Evolutionary conservation across 2,329 filamentous ascomycete species (phyloP).

Genomic region (Alternaria hordeiaustralica): DNA sequence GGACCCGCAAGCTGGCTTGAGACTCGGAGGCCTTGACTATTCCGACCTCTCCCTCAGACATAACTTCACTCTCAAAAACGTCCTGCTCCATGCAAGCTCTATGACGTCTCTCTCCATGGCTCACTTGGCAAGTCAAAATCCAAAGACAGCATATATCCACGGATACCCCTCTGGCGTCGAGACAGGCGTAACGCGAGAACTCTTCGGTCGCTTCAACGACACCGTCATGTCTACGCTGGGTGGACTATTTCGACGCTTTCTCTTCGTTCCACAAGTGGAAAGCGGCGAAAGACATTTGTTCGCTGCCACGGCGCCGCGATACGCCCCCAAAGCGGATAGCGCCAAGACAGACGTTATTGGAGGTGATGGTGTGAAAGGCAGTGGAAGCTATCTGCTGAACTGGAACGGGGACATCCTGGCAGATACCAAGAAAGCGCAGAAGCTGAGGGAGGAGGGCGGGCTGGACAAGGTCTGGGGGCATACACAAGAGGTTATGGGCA

Average conservation of each 20-base stretch:
- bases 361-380: slow-evolving; percentile 31
- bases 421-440: slow-evolving; percentile 22
- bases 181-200: slow-evolving; percentile 23
- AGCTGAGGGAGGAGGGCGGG: slow-evolving; percentile 30
- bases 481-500: slow-evolving; percentile 40
- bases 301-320: slow-evolving; percentile 34
- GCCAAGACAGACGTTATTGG: slow-evolving; percentile 20
- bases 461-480: slow-evolving; percentile 41
- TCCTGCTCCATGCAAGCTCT: slow-evolving; percentile 28
- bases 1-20: slow-evolving; percentile 28
- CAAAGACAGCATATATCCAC: slow-evolving; percentile 37
- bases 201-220: slow-evolving; percentile 10
- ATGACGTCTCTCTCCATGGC: slow-evolving; percentile 38
- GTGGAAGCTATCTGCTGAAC: slow-evolving; percentile 34
- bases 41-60: slow-evolving; percentile 36
- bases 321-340: slow-evolving; percentile 22
- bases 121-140: slow-evolving; percentile 27
- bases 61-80: slow-evolving; percentile 32
- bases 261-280: slow-evolving; percentile 32
- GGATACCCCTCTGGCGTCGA: slow-evolving; percentile 34
- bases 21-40: slow-evolving; percentile 19
- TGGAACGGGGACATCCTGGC: slow-evolving; percentile 31
- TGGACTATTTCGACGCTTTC: slow-evolving; percentile 18
- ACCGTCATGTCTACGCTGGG: slow-evolving; percentile 8
- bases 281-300: slow-evolving; percentile 46